Conservation (phyloP, 768 basidiomycete genomes). For the Kwoniella bestiolae region DNA sequence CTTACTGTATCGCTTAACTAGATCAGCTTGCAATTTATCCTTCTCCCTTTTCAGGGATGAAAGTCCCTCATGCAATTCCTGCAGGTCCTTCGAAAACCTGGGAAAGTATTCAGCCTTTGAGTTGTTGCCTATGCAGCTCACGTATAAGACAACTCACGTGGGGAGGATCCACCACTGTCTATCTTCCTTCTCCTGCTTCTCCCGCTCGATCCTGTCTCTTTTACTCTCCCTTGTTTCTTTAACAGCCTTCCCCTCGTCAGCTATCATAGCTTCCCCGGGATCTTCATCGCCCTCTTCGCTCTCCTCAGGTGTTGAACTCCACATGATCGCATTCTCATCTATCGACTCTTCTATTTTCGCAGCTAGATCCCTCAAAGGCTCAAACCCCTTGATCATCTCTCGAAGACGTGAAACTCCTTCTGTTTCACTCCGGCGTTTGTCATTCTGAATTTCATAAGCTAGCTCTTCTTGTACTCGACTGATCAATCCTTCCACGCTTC, state of each 20-base stretch:
- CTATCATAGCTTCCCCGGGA: constrained; percentile 15
- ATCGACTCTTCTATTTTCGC: constrained; percentile 43
- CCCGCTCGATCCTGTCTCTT: constrained; percentile 32
- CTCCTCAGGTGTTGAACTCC: constrained; percentile 22
- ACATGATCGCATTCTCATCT: constrained; percentile 39
- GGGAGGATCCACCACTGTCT: constrained; percentile 50
- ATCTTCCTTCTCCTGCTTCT: constrained; percentile 32
- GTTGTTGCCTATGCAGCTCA: background rate
- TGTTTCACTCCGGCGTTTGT: background rate
- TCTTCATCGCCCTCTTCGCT: constrained; percentile 29
- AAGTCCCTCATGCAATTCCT: constrained; percentile 28
- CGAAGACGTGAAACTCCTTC: constrained; percentile 23
- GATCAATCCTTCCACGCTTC: constrained; percentile 31
- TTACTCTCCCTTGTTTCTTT: constrained; percentile 27
- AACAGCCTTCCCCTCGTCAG: background rate
- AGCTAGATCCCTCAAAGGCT: constrained; percentile 28
- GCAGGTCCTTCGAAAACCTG: constrained; percentile 37
- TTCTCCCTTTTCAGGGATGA: constrained; percentile 24
- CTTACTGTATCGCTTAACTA: constrained; percentile 35
- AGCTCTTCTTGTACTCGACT: constrained; percentile 33
- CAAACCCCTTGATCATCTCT: constrained; percentile 23
- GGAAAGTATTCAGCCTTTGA: background rate
- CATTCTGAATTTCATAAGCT: constrained; percentile 2
- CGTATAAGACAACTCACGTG: constrained; percentile 27
- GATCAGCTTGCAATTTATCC: constrained; percentile 34